Base-by-base conservation (phyloP, 2,329 filamentous ascomycete species). In the Fusarium chlamydosporum region DNA sequence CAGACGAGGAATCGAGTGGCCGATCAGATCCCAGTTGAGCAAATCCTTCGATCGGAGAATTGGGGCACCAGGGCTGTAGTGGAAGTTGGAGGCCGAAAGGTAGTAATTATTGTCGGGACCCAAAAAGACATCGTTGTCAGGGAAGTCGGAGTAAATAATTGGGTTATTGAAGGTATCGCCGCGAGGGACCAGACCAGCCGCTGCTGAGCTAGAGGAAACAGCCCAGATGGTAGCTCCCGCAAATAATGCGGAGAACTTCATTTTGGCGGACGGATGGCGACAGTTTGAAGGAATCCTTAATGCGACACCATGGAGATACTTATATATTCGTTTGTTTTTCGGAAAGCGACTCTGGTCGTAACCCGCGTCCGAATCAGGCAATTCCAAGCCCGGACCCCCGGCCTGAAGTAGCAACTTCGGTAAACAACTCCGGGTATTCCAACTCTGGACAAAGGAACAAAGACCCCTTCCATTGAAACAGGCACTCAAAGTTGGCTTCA, bases 41-140 rank as follows among this genome's bases (percentile, higher is more conserved):
- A 89, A 80, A 70, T 89, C 85, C 51, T 83, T 82, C 0, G 86
- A 88, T 26, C 81, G 79, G 1, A 89, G 77, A 4, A 89, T 79
- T 0, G 87, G 86, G 0, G 86, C 86, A 11, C 86, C 86, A 1
- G 86, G 82, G 12, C 83, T 86, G 71, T 84, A 88, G 52, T 85
- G 83, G 71, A 88, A 85, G 8, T 81, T 87, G 2, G 86, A 88
- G 1, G 86, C 84, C 0, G 84, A 84, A 68, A 84, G 85, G 74
- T 88, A 88, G 73, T 82, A 88, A 43, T 74, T 85, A 4, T 80
- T 80, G 65, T 85, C 80, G 5, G 80, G 79, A 1, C 85, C 80
- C 8, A 83, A 80, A 68, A 85, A 82, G 16, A 88, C 79, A 67
- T 88, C 86, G 18, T 84, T 79, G 65, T 88, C 86, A 0, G 86